These are phyloP conservation scores for Pyrenochaeta sp. DNA, from an alignment of 2,329 filamentous ascomycete genomes.

Conservation along the genomic window DNA sequence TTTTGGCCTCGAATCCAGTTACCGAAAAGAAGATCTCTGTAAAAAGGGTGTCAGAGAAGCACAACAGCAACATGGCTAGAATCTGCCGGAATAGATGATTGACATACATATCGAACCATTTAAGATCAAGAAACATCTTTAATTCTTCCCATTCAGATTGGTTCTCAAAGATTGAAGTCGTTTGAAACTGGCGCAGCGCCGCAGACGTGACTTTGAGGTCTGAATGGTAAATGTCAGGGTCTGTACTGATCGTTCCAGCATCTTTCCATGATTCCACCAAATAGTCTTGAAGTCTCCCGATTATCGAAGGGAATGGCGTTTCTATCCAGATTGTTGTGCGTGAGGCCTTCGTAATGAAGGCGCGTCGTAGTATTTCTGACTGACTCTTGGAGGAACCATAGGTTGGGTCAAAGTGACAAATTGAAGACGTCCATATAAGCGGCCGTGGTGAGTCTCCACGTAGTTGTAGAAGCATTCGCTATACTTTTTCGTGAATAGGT, in stretches of 20 bases:
- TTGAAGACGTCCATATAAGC: background rate
- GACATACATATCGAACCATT: background rate
- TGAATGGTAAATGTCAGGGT: background rate
- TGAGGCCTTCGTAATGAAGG: background rate
- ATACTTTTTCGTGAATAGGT: too few species aligned
- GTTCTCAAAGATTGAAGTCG: background rate
- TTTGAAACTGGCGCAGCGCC: background rate
- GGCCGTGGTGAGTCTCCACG: background rate
- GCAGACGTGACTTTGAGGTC: background rate
- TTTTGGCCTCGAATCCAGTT: background rate
- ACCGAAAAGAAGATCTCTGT: background rate
- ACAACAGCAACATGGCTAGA: background rate
- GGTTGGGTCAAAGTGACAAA: background rate
- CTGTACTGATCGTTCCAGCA: background rate
- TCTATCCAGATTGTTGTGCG: background rate
- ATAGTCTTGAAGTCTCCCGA: constrained; percentile 1
- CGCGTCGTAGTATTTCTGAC: background rate
- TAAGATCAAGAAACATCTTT: background rate
- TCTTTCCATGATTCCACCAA: background rate
- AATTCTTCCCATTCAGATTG: background rate
- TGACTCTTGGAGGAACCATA: too few species aligned
- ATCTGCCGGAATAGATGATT: background rate
- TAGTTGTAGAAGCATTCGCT: background rate
- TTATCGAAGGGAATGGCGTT: background rate
- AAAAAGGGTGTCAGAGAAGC: background rate